A percentile compares a stretch with the other conserved stretches of the same genome.
Conservation (phyloP, 1,284 basidiomycete genomes). For the Irpex lacteus region DNA sequence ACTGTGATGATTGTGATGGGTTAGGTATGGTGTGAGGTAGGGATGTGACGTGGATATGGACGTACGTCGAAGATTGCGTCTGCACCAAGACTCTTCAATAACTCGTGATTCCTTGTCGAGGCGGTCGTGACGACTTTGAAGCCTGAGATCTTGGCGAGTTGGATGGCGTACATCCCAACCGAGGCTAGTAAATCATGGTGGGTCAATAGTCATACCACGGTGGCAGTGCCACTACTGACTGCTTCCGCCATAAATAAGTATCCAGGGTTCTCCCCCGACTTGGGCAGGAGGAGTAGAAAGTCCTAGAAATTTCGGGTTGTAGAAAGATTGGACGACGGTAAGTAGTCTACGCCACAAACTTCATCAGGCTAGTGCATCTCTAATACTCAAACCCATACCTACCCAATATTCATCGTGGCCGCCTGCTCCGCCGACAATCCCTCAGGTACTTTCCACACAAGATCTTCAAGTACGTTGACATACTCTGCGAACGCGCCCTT, state of each 20-base stretch:
- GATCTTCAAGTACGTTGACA: conserved; percentile 29
- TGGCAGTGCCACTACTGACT: conserved; percentile 19
- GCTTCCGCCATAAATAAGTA: conserved; percentile 31
- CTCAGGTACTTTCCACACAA: conserved; percentile 32
- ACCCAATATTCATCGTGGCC: conserved; percentile 37
- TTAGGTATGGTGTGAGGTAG: not conserved
- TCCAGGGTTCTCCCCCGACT: conserved; percentile 21
- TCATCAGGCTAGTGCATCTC: not conserved
- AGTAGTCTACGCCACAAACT: conserved; percentile 17
- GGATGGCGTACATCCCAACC: conserved; percentile 44
- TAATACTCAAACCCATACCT: conserved; percentile 10
- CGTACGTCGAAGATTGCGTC: conserved; percentile 34
- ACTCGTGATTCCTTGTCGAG: conserved; percentile 36
- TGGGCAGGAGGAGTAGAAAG: conserved; percentile 24
- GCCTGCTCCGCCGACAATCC: conserved; percentile 33
- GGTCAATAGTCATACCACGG: not conserved
- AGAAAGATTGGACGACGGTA: conserved; percentile 38
- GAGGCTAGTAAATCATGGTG: conserved; percentile 15
- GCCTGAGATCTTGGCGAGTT: conserved; percentile 40
- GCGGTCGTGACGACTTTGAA: conserved; percentile 40
- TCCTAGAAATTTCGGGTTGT: conserved; percentile 21
- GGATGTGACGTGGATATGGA: not conserved
- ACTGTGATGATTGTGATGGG: not conserved
- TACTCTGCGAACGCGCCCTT: conserved; percentile 40
- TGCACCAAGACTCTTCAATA: conserved; percentile 40